Conservation (phyloP, 2,329 filamentous ascomycete species). For the Cytospora schulzeri region DNA sequence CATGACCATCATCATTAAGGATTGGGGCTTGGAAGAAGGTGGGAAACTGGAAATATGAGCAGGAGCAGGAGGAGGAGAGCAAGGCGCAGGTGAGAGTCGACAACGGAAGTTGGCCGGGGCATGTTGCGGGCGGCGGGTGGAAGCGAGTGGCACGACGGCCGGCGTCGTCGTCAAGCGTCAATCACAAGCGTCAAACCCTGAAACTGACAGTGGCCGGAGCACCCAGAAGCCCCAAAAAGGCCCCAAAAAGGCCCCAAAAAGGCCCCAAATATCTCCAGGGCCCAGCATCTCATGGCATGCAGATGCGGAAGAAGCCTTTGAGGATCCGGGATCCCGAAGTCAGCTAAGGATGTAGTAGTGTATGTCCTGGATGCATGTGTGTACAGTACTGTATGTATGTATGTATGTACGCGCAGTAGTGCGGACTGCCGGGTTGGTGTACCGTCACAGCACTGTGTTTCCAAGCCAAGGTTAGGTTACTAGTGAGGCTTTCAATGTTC, state of each 20-base stretch:
- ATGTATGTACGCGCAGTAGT: too few species aligned
- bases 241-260: too few species aligned
- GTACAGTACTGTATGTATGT: too few species aligned
- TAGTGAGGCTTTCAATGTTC: not conserved
- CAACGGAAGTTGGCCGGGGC: conserved; percentile 1
- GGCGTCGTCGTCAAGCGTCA: not conserved
- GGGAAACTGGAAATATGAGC: too few species aligned
- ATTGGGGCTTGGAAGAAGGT: not conserved
- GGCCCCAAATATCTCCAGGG: too few species aligned
- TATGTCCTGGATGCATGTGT: not conserved
- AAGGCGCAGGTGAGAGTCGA: not conserved
- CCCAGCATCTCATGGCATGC: not conserved
- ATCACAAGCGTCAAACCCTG: not conserved
- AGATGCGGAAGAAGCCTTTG: not conserved
- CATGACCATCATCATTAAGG: not conserved
- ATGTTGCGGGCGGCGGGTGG: not conserved
- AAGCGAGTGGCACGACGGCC: not conserved
- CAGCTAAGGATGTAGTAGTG: not conserved
- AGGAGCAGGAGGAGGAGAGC: not conserved
- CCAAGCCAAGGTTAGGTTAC: not conserved
- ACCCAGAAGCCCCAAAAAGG: not conserved
- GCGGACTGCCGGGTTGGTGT: too few species aligned
- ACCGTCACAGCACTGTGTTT: too few species aligned
- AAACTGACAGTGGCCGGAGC: not conserved
- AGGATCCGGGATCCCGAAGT: not conserved